Percentiles rank a stretch among this genome's conserved stretches.
Evolutionary conservation across 2,329 filamentous ascomycete genomes (phyloP).

Genomic region (Cordyceps pruinosa): DNA sequence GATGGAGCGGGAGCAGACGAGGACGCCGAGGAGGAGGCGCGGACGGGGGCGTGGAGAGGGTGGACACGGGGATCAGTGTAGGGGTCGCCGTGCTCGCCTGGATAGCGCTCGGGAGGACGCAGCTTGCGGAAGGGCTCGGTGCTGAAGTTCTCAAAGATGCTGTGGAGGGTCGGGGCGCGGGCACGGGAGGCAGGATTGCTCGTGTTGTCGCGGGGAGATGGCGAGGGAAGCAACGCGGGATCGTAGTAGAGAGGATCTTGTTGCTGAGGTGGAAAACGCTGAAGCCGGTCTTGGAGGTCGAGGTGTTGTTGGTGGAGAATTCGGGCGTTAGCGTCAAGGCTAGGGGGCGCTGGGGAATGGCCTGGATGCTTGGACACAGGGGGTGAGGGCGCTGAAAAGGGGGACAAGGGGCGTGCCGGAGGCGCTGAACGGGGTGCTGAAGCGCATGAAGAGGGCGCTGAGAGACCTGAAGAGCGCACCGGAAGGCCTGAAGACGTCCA

Average conservation of each 20-base stretch:
- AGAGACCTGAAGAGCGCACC: no score
- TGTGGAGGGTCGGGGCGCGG: conserved; percentile 19
- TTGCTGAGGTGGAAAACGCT: conserved; percentile 5
- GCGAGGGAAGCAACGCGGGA: neutral
- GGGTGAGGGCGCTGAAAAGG: neutral
- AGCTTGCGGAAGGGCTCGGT: conserved; percentile 17
- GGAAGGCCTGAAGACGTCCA: no score
- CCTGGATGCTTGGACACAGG: neutral
- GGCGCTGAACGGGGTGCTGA: neutral
- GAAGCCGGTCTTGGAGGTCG: conserved; percentile 3
- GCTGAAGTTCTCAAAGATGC: conserved; percentile 21
- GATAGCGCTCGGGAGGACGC: conserved; percentile 1
- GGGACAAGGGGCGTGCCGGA: neutral
- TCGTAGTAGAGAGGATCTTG: conserved; percentile 4
- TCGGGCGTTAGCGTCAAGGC: neutral
- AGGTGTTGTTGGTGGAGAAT: conserved; percentile 9
- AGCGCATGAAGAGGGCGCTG: neutral
- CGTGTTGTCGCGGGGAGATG: neutral
- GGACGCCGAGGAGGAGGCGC: conserved; percentile 15
- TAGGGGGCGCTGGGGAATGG: neutral
- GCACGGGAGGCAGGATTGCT: conserved; percentile 14
- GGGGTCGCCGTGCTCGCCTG: neutral
- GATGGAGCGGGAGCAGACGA: neutral
- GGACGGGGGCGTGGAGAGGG: conserved; percentile 17
- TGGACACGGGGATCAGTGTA: conserved; percentile 19